Conservation (phyloP, 225 moss, liverwort and hornwort genomes). For the Pseudisothecium myosuroides region DNA sequence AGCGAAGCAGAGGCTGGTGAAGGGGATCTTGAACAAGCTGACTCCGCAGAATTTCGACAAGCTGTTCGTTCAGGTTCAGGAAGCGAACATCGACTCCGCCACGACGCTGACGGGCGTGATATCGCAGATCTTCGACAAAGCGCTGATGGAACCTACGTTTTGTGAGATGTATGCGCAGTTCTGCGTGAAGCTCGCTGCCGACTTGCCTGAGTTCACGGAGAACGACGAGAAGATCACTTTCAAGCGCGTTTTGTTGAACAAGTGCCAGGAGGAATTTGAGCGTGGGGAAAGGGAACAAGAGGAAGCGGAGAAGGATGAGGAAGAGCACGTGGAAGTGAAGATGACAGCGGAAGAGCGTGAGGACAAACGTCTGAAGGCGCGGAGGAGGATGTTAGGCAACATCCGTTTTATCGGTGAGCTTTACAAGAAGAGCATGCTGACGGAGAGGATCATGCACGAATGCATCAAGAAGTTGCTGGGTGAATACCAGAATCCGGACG, state of each 20-base stretch:
- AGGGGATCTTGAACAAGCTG: slow-evolving; percentile 90
- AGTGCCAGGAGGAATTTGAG: slow-evolving; percentile 97
- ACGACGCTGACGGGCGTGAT: slow-evolving; percentile 88
- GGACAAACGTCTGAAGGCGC: slow-evolving; percentile 66
- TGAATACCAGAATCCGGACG: slow-evolving; percentile 79
- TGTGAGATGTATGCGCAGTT: slow-evolving; percentile 98
- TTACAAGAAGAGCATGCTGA: slow-evolving; percentile 94
- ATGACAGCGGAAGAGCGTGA: slow-evolving; percentile 71
- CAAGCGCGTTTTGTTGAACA: slow-evolving; percentile 88
- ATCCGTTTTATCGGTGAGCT: slow-evolving; percentile 95
- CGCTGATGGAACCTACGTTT: slow-evolving; percentile 94
- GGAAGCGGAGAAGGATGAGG: slow-evolving; percentile 89
- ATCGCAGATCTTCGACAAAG: slow-evolving; percentile 96
- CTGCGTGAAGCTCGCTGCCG: slow-evolving; percentile 78
- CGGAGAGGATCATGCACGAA: slow-evolving; percentile 98
- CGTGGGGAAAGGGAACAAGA: slow-evolving; percentile 82
- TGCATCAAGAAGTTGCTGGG: slow-evolving; percentile 95
- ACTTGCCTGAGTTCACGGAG: slow-evolving; percentile 84
- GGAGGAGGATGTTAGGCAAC: slow-evolving; percentile 91
- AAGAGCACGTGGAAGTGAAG: slow-evolving; percentile 87
- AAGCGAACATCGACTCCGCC: slow-evolving; percentile 84
- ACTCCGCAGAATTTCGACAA: slow-evolving; percentile 99
- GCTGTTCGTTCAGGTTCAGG: slow-evolving; percentile 81
- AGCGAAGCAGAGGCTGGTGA: slow-evolving; percentile 78
- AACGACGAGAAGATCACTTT: slow-evolving; percentile 83